phyloP scores from a whole-genome alignment of 371 early-diverging fungal genomes.

The Sporodiniella umbellata region DNA sequence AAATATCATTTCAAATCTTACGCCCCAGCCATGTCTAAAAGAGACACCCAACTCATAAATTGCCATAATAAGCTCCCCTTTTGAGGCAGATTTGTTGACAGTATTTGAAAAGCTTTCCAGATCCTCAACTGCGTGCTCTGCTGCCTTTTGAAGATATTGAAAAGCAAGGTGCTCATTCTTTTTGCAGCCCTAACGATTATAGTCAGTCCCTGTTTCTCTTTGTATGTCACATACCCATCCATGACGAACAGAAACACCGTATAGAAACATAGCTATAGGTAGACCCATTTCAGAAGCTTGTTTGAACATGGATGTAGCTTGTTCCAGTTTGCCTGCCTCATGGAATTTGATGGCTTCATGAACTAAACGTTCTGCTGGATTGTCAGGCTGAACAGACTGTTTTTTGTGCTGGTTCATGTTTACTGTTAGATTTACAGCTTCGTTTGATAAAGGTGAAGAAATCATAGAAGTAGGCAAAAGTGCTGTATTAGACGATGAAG shows the following conservation, averaged over 20 bases:
- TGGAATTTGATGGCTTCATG: slow-evolving; percentile 63
- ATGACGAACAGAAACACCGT: slow-evolving; percentile 79
- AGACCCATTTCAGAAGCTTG: slow-evolving; percentile 60
- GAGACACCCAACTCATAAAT: slow-evolving; percentile 84
- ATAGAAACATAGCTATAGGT: slow-evolving; percentile 77
- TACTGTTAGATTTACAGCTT: not conserved
- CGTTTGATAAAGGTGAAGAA: slow-evolving; percentile 1
- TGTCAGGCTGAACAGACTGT: slow-evolving; percentile 7
- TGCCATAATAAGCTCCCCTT: slow-evolving; percentile 73
- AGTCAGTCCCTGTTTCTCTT: not conserved
- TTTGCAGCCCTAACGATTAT: slow-evolving; percentile 55
- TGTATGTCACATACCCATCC: slow-evolving; percentile 58
- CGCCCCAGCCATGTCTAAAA: slow-evolving; percentile 92
- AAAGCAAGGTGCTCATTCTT: slow-evolving; percentile 64
- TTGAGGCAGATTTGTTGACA: slow-evolving; percentile 31
- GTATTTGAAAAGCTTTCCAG: slow-evolving; percentile 18
- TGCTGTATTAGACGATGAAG: slow-evolving; percentile 13
- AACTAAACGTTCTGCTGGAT: slow-evolving; percentile 23
- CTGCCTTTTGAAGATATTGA: slow-evolving; percentile 73
- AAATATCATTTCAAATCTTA: slow-evolving; percentile 21
- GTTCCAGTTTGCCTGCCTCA: slow-evolving; percentile 63
- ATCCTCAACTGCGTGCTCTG: slow-evolving; percentile 67
- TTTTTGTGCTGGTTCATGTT: slow-evolving; percentile 6
- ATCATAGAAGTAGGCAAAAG: slow-evolving; percentile 1
- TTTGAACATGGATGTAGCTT: slow-evolving; percentile 71